Evolutionary conservation across 768 basidiomycete genomes (phyloP), one percentile per base, ranked within the genome.

Genomic region (Lentinula boryana): DNA sequence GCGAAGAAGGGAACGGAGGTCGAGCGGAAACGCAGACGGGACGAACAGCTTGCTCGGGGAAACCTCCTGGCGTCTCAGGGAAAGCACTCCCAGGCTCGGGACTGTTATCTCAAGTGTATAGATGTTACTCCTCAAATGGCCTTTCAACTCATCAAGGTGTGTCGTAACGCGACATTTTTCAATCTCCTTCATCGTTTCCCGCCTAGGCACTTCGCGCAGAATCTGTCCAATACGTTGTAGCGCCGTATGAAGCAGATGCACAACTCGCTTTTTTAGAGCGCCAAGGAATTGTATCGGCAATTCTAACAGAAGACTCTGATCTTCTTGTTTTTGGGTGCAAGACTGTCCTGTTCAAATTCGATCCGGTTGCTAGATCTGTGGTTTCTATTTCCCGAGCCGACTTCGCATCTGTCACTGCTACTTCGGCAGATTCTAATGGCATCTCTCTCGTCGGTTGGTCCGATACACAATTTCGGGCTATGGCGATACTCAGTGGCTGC

Each of bases 121-220:
- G 97, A 99, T 65, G 92, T 99, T 44, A 96, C 94, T 4, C 95
- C 97, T 1, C 88, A 95, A 73, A 95, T 98, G 93, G 96, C 96
- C 2, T 95, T 83, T 70, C 97, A 98, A 72, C 78, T 98, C 64
- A 97, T 98, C 78, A 98, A 99, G 84, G 96, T 90, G 64, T 49
- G 74, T 63, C 56, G 50, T 44, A 51, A 46, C 5, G 62, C 16
- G 21, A 27, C 27, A 27, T 33, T 15, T 36, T 15, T 60, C 12
- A 16, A 12, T 18, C 31, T 1, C n/a, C 9, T 15, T 27, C 32
- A 15, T 41, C 31, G 16, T 32, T 61, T 60, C 12, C 36, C 53
- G n/a, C 60, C 9, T 65, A 98, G 95, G 95, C 91, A 10, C 78
- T 99, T 35, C 82, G 82, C 52, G 91, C 89, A 10, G 95, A 97